Evolutionary conservation across 495 filamentous ascomycete genomes (phyloP).

Genomic region (Neohortaea acidophila): DNA sequence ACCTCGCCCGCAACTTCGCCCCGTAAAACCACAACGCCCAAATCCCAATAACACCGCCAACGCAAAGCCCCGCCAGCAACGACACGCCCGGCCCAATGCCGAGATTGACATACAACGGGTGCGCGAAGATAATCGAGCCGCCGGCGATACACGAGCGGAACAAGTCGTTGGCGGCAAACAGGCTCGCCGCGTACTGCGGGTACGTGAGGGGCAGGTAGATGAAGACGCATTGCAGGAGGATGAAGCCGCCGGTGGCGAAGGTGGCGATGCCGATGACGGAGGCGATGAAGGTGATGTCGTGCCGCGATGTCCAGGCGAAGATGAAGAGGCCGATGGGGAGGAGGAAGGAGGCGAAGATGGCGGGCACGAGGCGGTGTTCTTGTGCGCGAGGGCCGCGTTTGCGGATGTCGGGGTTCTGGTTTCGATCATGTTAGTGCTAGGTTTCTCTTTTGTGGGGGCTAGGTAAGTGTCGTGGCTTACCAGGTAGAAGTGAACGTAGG

Average conservation of each 20-base stretch:
- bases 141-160: conserved; percentile 29
- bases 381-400: conserved; percentile 31
- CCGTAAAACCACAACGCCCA: too few relatives aligned
- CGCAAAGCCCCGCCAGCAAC: too few relatives aligned
- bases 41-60: too few relatives aligned
- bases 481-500: conserved; percentile 35
- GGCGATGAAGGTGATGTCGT: conserved; percentile 42
- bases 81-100: too few relatives aligned
- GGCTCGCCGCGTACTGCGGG: conserved; percentile 41
- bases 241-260: conserved; percentile 27
- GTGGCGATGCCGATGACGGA: conserved; percentile 39
- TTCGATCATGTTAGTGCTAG: too few relatives aligned
- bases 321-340: conserved; percentile 44
- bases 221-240: conserved; percentile 30
- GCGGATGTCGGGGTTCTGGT: too few relatives aligned
- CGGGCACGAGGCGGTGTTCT: conserved; percentile 38
- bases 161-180: conserved; percentile 48
- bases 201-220: conserved; percentile 44
- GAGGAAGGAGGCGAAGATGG: conserved; percentile 35
- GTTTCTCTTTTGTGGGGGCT: too few relatives aligned
- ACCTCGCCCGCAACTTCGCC: too few relatives aligned
- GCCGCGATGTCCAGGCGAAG: conserved; percentile 36
- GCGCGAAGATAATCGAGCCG: too few relatives aligned
- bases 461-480: too few relatives aligned
- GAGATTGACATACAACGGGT: too few relatives aligned